A percentile compares a stretch with the other conserved stretches of the same genome.
These are phyloP conservation scores for Plasmodium adleri DNA, from an alignment of 169 alveolate genomes.

Conservation along the genomic window DNA sequence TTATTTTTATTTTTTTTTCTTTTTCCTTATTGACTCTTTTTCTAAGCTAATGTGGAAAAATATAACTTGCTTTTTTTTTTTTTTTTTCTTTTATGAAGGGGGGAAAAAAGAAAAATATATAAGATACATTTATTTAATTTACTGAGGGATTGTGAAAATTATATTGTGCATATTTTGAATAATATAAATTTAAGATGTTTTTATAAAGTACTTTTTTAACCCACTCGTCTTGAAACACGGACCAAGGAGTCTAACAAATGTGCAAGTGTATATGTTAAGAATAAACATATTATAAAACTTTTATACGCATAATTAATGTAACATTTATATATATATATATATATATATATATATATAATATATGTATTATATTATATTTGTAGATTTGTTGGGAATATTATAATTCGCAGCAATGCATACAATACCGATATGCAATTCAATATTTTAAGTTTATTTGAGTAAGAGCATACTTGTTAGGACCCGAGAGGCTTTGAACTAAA, in stretches of 20 bases:
- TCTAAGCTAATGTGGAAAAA: neutral
- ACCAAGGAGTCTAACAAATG: slow-evolving; percentile 95
- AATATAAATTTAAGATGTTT: slow-evolving; percentile 30
- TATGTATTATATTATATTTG: no score
- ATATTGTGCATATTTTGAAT: neutral
- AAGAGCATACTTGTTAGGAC: slow-evolving; percentile 93
- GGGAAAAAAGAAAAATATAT: neutral
- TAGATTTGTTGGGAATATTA: neutral
- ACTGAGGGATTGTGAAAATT: slow-evolving; percentile 27
- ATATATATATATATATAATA: no score
- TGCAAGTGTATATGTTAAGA: slow-evolving; percentile 32
- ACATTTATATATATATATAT: no score
- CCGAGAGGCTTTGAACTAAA: slow-evolving; percentile 95
- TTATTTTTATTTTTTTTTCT: no score
- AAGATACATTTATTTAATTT: slow-evolving; percentile 10
- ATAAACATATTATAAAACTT: slow-evolving; percentile 49
- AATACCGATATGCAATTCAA: slow-evolving; percentile 1
- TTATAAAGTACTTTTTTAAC: slow-evolving; percentile 69
- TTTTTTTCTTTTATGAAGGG: neutral
- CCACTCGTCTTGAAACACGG: slow-evolving; percentile 96
- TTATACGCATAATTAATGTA: slow-evolving; percentile 70
- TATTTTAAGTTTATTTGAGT: slow-evolving; percentile 80
- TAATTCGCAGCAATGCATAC: neutral
- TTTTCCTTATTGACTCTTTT: neutral
- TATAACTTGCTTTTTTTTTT: neutral